Evolutionary conservation across 169 alveolate species (phyloP), one percentile per base, ranked within the genome.

Genomic region (Eimeria acervulina): DNA sequence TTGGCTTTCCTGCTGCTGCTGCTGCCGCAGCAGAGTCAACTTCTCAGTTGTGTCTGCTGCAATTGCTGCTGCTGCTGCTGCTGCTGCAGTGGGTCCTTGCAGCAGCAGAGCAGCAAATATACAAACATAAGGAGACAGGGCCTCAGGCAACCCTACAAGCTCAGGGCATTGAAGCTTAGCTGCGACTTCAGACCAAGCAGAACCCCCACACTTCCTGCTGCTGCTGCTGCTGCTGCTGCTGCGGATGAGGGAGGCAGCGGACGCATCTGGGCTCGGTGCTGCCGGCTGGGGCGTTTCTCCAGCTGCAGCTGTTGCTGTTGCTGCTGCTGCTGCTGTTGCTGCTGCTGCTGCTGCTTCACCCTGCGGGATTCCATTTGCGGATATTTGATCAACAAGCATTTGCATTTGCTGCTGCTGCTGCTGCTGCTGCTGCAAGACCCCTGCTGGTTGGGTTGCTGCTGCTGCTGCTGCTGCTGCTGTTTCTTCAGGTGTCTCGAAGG

Each of bases 1-100:
- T 40, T 6, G 23, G 21, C 33, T 28, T 28, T 70, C 51, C 33
- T 70, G 42, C 83, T 70, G 83, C 83, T 70, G 83, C 83, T 70
- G 83, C 42, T 70, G 83, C 83, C 83, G 83, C 44, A 70, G 83
- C 83, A 70, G 33, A 2, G 83, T 28, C 40, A 70, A 28, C 33
- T 70, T 70, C 83, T 70, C 83, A 15, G 33, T 70, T 19, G 83
- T 28, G 44, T 21, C 83, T 21, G 38, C 83, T 21, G 83, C 83
- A 13, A 70, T 70, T 28, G 83, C 83, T 21, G 83, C 83, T 28
- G 21, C 33, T 40, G 23, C 38, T n/a, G n/a, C n/a, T n/a, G n/a
- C n/a, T n/a, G n/a, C n/a, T n/a, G n/a, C n/a, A n/a, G n/a, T n/a
- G n/a, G n/a, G n/a, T n/a, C n/a, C n/a, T 40, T 17, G 83, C 83